Evolutionary conservation across 495 filamentous ascomycete genomes (phyloP), one percentile per base, ranked within the genome.

Genomic region (Pseudotulostoma volvatum): DNA sequence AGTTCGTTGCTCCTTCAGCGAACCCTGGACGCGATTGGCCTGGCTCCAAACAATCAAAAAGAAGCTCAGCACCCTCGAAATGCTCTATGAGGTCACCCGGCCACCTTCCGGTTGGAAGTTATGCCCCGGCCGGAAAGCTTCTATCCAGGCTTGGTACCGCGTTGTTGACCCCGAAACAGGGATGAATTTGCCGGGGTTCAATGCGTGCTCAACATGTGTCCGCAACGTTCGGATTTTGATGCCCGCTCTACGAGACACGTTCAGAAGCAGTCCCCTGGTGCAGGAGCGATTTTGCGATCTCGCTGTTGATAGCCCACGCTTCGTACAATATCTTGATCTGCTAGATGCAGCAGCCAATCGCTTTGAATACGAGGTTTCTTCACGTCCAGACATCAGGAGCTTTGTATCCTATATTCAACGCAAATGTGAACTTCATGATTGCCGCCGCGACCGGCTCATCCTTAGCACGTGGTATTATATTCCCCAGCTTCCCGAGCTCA

Each of bases 21-120:
- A 65, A 14, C 63, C 70, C 7, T 83, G 77, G 77, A 62, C 71
- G 31, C 68, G 77, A n/a, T 59, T 80, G 4, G 77, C 76, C 1
- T 82, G 74, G 73, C 56, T 73, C 0, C 61, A 79, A 31, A 75
- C 68, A 14, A 61, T 74, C 39, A 72, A 74, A 48, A 65, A 76
- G 42, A 48, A 64, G 20, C 54, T 68, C 18, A 51, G 56, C 36
- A 60, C 69, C 40, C 57, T 74, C 9, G 63, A 69, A 19, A 58
- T 80, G 14, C 59, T 83, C 5, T 67, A 68, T 25, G 53, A 64
- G 47, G 59, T 49, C 51, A 79, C 37, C 41, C 71, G 34, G 39
- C 61, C 42, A 49, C 71, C 53, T 30, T 58, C 39, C 42, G 58
- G 40, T 16, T 57, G 48, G 33, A 47, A 50, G 11, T n/a, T n/a